Evolutionary conservation across 2,329 filamentous ascomycete genomes (phyloP), one percentile per base, ranked within the genome.

Genomic region (Pyrenophora tritici-repentis): DNA sequence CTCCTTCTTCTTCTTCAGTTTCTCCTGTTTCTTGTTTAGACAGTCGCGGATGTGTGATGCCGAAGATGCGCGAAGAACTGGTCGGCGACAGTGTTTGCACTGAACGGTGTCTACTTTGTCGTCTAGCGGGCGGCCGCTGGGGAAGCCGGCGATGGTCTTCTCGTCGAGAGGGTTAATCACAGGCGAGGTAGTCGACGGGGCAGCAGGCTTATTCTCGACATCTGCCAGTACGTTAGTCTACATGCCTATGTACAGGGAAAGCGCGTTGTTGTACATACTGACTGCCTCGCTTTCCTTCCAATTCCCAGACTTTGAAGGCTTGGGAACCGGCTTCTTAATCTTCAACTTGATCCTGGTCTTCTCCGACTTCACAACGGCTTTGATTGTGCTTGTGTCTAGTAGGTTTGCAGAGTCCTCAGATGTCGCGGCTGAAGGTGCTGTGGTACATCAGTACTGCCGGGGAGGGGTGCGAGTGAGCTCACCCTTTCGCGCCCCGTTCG

Each of bases 51-150:
- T 90, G 68, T 99, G 93, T 14, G 84, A 83, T 51, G 87, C 87
- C 2, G 90, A 88, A 0, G 85, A 86, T 26, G 85, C 85, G 64
- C 87, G 89, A 12, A 94, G 79, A 10, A 96, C 84, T 43, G 89
- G 89, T 65, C 95, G 92, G 75, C 94, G 96, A 78, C 93, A 99
- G 72, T 95, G 91, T 72, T 94, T 97, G 81, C 93, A 99, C 61
- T 78, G 75, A 42, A 94, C 86, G 8, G 90, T 82, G 57, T 96
- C 90, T 9, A 89, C 83, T 49, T 80, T 81, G 67, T 96, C 92
- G 63, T 91, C 87, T 61, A 96, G 82, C 0, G 91, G 91, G 50
- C 88, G 86, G 55, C 91, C 90, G 39, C 87, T 92, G 3, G 86
- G 81, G 73, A 97, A 97, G 4, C 89, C 89, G 53, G 90, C 86